These are phyloP conservation scores for Melaleuca alternifolia DNA, from an alignment of 345 rosid genomes.

Conservation along the genomic window DNA sequence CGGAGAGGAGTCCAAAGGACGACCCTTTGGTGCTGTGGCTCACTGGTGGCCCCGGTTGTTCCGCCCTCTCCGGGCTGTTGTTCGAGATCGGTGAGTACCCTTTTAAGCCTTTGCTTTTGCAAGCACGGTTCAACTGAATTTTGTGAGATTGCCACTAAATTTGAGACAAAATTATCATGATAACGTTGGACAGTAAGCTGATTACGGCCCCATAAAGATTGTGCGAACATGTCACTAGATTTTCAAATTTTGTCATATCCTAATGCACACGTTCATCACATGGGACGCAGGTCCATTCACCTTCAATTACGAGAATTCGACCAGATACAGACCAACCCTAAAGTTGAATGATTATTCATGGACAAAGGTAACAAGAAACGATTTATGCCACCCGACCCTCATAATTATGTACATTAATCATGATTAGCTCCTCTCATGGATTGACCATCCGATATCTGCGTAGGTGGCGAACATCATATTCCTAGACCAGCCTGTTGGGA, in stretches of 20 bases:
- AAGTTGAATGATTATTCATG: conserved; percentile 10
- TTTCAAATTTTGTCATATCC: background rate
- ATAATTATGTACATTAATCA: background rate
- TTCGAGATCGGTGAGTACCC: background rate
- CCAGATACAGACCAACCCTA: conserved; percentile 1
- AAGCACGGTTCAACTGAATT: background rate
- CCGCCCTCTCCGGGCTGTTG: background rate
- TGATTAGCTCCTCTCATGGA: no score
- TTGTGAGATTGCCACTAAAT: no score
- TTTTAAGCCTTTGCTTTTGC: background rate
- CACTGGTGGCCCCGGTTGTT: conserved; percentile 24
- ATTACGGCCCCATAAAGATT: background rate
- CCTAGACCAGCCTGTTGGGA: conserved; percentile 23
- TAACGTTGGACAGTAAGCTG: background rate
- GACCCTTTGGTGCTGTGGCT: conserved; percentile 19
- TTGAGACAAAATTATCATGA: no score
- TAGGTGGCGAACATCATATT: conserved; percentile 24
- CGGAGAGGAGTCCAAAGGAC: conserved; percentile 6
- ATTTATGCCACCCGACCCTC: no score
- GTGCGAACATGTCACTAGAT: background rate
- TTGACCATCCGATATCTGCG: background rate
- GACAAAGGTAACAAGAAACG: conserved; percentile 8
- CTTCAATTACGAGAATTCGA: conserved; percentile 8
- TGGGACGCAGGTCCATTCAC: conserved; percentile 16
- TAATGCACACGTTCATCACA: background rate